Percentiles rank a stretch among this genome's conserved stretches.
These are phyloP conservation scores for Trametes punicea DNA, from an alignment of 768 basidiomycete genomes.

Conservation along the genomic window DNA sequence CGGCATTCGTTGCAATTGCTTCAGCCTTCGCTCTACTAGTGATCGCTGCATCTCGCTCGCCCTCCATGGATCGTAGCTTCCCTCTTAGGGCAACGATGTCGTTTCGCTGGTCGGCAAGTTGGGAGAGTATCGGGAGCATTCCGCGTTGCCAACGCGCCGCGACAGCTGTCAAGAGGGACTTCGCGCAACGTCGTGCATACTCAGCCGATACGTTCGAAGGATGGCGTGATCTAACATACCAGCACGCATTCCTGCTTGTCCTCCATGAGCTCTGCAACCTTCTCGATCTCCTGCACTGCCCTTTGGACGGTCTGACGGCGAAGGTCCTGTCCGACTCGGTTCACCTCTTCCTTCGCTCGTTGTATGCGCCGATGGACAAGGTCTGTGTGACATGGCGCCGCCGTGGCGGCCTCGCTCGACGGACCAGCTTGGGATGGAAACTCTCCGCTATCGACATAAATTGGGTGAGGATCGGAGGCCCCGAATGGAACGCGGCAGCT, in stretches of 20 bases:
- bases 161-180: slow-evolving; percentile 8
- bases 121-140: background rate
- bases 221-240: background rate
- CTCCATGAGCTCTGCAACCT: slow-evolving; percentile 4
- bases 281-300: slow-evolving; percentile 9
- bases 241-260: background rate
- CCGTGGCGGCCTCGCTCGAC: background rate
- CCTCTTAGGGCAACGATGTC: background rate
- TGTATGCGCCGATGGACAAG: background rate
- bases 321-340: background rate
- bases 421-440: background rate
- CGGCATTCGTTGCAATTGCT: background rate
- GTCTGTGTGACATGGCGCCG: slow-evolving; percentile 1
- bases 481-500: slow-evolving; percentile 2
- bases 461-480: background rate
- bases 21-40: background rate
- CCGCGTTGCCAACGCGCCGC: slow-evolving; percentile 8
- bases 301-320: slow-evolving; percentile 6
- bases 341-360: background rate
- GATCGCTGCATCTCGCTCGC: background rate
- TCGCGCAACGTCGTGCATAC: background rate
- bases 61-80: background rate
- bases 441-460: slow-evolving; percentile 4
- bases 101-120: background rate
- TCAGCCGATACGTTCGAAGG: background rate